phyloP scores from a whole-genome alignment of 1,139 yeast genomes.

The Saccharomyces hybrid region DNA sequence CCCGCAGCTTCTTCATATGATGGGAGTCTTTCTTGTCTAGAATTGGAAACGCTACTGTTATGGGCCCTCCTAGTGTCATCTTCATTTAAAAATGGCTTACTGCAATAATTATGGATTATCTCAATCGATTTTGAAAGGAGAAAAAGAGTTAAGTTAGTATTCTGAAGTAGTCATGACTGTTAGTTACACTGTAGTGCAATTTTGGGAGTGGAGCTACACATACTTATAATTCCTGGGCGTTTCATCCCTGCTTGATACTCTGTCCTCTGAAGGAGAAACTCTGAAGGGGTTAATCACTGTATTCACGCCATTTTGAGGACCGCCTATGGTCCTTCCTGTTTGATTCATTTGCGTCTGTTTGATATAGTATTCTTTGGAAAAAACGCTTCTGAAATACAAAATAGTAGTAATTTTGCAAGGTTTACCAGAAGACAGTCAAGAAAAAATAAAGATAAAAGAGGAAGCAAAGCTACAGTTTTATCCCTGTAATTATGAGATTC shows the following conservation, averaged over 20 bases:
- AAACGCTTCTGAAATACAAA: neutral
- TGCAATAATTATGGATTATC: neutral
- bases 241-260: neutral
- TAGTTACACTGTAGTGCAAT: neutral
- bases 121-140: neutral
- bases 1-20: neutral
- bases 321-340: neutral
- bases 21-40: neutral
- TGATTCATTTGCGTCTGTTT: neutral
- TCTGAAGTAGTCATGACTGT: neutral
- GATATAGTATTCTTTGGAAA: neutral
- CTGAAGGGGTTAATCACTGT: neutral
- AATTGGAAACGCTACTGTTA: neutral
- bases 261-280: conserved; percentile 1
- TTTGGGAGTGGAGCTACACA: neutral
- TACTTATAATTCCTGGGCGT: neutral
- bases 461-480: neutral
- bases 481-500: neutral
- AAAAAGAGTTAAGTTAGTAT: neutral
- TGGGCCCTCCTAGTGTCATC: neutral
- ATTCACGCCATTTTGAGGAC: neutral
- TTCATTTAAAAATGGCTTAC: neutral
- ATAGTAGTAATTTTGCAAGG: neutral
- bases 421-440: neutral
- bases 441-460: neutral